Base-by-base conservation (phyloP, 495 filamentous ascomycete species). In the Penicillium chermesinum region DNA sequence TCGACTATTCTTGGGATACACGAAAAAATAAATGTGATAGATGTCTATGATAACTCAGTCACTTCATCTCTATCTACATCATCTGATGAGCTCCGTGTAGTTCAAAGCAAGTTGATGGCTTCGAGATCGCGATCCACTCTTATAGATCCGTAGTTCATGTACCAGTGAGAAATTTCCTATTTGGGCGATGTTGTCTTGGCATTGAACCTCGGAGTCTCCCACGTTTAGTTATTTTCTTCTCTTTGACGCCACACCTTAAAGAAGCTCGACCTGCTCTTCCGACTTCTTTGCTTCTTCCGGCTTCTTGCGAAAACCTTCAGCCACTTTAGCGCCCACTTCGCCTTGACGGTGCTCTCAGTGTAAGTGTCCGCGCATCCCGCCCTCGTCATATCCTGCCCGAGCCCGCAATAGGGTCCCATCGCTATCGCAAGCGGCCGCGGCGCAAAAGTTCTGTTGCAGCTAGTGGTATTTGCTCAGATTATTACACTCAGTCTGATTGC, bases 141-240 rank as follows among this genome's bases (percentile, higher is more conserved):
- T 34, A 22, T 25, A 25, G 20, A 7, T 30, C 12, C 8, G 5
- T 42, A 14, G 25, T 42, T 15, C 19, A 45, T 25, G 32, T 33
- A 18, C 32, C 18, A 50, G 50, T 50, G 44, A 39, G 39, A 50
- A 45, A 53, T 58, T 60, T 55, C 57, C 59, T 19, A 60, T 57
- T 58, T 25, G 44, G 59, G 57, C 39, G 54, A 16, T 7, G 22
- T 43, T 30, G 51, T 55, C 60, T 63, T 63, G 60, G 60, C 60
- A 50, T 34, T 49, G 41, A 25, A 61, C 60, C 47, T 63, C 60
- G 43, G 51, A 53, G 50, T 41, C 41, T 50, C 48, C 54, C 43
- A 50, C 55, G 36, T 10, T 54, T 40, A n/a, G 50, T 41, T 14
- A 48, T 18, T 18, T 34, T 32, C 40, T 44, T 38, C 14, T 32